Percentiles rank a stretch among this genome's conserved stretches.
These are phyloP conservation scores for Eremomyces bilateralis DNA, from an alignment of 495 filamentous ascomycete genomes.

Conservation along the genomic window DNA sequence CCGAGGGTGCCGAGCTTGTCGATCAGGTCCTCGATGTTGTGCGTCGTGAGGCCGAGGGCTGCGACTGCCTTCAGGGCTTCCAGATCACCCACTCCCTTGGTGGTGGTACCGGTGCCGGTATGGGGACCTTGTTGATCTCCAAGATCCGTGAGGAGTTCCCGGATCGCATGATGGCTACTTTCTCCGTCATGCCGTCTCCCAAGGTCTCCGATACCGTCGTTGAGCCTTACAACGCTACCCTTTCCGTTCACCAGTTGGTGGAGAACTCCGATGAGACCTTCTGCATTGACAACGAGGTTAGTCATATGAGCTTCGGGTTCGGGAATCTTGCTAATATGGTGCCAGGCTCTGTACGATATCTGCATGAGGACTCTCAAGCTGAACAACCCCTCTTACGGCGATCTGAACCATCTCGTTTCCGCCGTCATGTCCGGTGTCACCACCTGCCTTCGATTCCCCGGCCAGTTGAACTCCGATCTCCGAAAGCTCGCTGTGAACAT, in stretches of 20 bases:
- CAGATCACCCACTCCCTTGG: conserved; percentile 99
- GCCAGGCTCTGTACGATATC: conserved; percentile 89
- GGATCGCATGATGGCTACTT: conserved; percentile 99
- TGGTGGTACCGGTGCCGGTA: conserved; percentile 99
- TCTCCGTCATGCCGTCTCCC: conserved; percentile 98
- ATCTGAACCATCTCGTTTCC: conserved; percentile 98
- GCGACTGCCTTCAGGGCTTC: conserved; percentile 99
- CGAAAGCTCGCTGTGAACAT: conserved; percentile 99
- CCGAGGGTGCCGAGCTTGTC: conserved; percentile 96
- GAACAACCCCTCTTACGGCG: conserved; percentile 92
- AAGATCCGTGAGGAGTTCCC: conserved; percentile 99
- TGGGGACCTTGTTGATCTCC: conserved; percentile 98
- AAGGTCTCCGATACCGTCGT: conserved; percentile 99
- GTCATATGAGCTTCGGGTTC: conserved; percentile 4
- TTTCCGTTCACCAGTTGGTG: conserved; percentile 97
- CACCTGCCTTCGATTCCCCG: conserved; percentile 95
- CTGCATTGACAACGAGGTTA: conserved; percentile 98
- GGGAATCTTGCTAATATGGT: conserved; percentile 3
- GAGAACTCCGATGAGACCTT: conserved; percentile 99
- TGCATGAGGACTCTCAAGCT: conserved; percentile 99
- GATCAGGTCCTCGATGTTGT: conserved; percentile 97
- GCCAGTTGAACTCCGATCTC: conserved; percentile 98
- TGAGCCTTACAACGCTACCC: conserved; percentile 98
- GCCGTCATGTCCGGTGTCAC: conserved; percentile 99
- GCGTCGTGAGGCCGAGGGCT: conserved; percentile 94